Evolutionary conservation across 2,329 filamentous ascomycete genomes (phyloP).

Genomic region (Aspergillus tubingensis): DNA sequence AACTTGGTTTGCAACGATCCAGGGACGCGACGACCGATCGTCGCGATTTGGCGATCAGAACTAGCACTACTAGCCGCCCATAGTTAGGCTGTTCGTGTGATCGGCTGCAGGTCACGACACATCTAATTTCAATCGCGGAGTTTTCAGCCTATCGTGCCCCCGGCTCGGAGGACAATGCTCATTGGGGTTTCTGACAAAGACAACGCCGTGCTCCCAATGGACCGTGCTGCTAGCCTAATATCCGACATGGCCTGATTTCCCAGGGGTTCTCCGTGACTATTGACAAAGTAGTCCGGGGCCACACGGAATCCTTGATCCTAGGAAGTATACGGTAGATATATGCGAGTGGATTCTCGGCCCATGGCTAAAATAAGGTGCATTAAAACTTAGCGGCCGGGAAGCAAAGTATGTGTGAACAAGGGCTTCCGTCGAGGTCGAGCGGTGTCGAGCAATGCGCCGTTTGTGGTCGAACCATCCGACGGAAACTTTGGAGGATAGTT

Average conservation of each 20-base stretch:
- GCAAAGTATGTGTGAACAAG: neutral
- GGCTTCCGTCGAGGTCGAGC: conserved; percentile 3
- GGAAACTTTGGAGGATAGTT: conserved; percentile 7
- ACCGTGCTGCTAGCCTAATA: conserved; percentile 10
- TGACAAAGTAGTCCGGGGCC: neutral
- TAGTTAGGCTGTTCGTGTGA: conserved; percentile 17
- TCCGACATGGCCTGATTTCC: conserved; percentile 12
- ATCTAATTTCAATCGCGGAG: conserved; percentile 20
- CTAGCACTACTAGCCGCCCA: conserved; percentile 20
- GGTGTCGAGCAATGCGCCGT: conserved; percentile 5
- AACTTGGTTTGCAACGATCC: conserved; percentile 5
- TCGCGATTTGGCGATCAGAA: conserved; percentile 13
- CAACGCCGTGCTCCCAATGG: conserved; percentile 12
- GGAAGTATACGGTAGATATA: neutral
- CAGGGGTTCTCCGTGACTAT: conserved; percentile 12
- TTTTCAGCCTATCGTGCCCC: conserved; percentile 14
- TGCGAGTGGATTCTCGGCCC: neutral
- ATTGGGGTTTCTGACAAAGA: conserved; percentile 6
- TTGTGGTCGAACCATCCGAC: conserved; percentile 4
- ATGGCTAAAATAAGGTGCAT: neutral
- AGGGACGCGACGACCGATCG: conserved; percentile 13
- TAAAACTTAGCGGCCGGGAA: neutral
- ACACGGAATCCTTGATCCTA: conserved; percentile 5
- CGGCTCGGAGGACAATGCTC: conserved; percentile 13
- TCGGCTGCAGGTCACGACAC: conserved; percentile 21